A percentile compares a stretch with the other conserved stretches of the same genome.
Conservation (phyloP, 345 rosid species). For the Tarenaya hassleriana region DNA sequence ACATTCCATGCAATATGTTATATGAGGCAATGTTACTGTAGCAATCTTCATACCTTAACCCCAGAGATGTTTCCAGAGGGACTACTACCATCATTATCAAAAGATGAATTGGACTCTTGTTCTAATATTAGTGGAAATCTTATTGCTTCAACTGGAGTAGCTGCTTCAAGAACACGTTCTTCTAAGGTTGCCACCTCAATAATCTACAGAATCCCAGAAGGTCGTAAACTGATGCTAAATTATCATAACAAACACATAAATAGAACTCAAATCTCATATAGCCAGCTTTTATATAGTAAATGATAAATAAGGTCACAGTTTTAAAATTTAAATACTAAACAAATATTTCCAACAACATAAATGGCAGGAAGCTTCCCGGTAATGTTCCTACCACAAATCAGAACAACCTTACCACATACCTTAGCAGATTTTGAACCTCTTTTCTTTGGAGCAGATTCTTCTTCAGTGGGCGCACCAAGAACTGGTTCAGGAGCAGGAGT, state of each 20-base stretch:
- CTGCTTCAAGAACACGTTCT: conserved; percentile 62
- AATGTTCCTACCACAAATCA: background rate
- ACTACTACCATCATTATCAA: conserved; percentile 21
- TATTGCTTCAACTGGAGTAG: conserved; percentile 56
- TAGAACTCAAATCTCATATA: too few relatives aligned
- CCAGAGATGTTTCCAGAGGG: conserved; percentile 30
- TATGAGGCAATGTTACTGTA: conserved; percentile 11
- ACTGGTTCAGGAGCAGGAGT: conserved; percentile 67
- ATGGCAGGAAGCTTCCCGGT: background rate
- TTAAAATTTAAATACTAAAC: background rate
- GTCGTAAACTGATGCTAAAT: background rate
- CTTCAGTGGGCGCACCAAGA: conserved; percentile 44
- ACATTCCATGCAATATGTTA: background rate
- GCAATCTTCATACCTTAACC: conserved; percentile 51
- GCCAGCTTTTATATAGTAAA: too few relatives aligned
- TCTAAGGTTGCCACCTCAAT: conserved; percentile 42
- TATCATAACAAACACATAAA: too few relatives aligned
- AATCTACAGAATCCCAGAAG: conserved; percentile 34
- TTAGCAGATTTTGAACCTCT: conserved; percentile 55
- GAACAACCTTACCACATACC: conserved; percentile 38
- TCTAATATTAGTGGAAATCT: conserved; percentile 45
- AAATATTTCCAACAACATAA: background rate
- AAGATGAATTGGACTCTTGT: conserved; percentile 29
- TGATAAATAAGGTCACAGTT: too few relatives aligned
- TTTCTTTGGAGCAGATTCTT: conserved; percentile 41